phyloP scores from a whole-genome alignment of 2,329 filamentous ascomycete genomes.

The Penicillium aurantiogriseum region DNA sequence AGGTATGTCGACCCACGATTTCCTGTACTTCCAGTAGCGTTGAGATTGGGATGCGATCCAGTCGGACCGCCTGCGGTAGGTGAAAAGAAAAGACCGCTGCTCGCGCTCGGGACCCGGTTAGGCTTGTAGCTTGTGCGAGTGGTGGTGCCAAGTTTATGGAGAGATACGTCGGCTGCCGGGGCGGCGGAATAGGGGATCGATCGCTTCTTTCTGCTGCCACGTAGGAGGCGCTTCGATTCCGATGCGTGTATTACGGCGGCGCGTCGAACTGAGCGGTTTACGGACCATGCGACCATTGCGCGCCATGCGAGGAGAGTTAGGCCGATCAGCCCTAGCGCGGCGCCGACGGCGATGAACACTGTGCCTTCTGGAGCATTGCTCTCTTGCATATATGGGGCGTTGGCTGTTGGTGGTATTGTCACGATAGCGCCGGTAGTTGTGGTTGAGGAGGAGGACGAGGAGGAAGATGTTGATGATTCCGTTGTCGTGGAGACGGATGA shows the following conservation, averaged over 20 bases:
- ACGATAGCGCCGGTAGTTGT: slow-evolving; percentile 63
- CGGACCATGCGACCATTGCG: slow-evolving; percentile 78
- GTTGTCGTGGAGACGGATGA: slow-evolving; percentile 22
- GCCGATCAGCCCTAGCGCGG: slow-evolving; percentile 78
- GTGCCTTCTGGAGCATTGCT: slow-evolving; percentile 86
- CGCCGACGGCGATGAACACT: slow-evolving; percentile 92
- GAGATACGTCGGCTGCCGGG: slow-evolving; percentile 49
- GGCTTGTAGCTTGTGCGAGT: slow-evolving; percentile 41
- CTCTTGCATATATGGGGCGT: slow-evolving; percentile 88
- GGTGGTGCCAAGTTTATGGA: slow-evolving; percentile 49
- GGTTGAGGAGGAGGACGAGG: slow-evolving; percentile 53
- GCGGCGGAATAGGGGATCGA: slow-evolving; percentile 26
- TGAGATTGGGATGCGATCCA: slow-evolving; percentile 50
- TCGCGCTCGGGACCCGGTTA: slow-evolving; percentile 50
- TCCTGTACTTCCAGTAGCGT: slow-evolving; percentile 18
- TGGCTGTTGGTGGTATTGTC: slow-evolving; percentile 74
- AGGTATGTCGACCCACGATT: slow-evolving; percentile 74
- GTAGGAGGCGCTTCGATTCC: slow-evolving; percentile 68
- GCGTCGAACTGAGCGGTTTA: slow-evolving; percentile 86
- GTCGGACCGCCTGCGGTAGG: slow-evolving; percentile 68
- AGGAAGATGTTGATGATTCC: slow-evolving; percentile 40
- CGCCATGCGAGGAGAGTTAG: slow-evolving; percentile 85
- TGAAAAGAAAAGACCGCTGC: slow-evolving; percentile 86
- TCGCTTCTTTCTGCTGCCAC: slow-evolving; percentile 40
- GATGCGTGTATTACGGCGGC: slow-evolving; percentile 74